Conservation (phyloP, 768 basidiomycete genomes). For the Naganishia onofrii region DNA sequence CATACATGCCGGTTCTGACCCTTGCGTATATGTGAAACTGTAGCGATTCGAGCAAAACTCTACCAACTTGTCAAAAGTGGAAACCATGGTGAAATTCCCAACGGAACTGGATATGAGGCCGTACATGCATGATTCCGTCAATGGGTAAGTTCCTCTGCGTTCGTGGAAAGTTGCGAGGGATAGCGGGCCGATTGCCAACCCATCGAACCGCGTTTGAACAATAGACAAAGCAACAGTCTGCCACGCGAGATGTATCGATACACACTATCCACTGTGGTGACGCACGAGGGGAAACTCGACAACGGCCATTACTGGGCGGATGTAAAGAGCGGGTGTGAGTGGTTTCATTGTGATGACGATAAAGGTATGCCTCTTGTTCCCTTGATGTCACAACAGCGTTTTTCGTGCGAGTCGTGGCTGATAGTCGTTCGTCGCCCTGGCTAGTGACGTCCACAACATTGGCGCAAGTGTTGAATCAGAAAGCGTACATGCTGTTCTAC, state of each 20-base stretch:
- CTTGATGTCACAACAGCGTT: neutral
- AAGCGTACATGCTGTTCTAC: constrained; percentile 93
- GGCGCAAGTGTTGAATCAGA: constrained; percentile 65
- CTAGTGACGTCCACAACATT: constrained; percentile 69
- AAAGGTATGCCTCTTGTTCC: constrained; percentile 61
- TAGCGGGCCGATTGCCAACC: no score
- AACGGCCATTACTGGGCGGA: constrained; percentile 92
- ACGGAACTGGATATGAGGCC: constrained; percentile 82
- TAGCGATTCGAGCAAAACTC: constrained; percentile 87
- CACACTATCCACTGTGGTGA: constrained; percentile 87
- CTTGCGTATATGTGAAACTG: neutral
- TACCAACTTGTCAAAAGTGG: constrained; percentile 75
- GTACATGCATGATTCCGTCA: constrained; percentile 62
- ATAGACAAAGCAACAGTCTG: constrained; percentile 52
- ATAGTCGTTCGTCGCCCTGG: neutral
- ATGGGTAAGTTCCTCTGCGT: constrained; percentile 1
- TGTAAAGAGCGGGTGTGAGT: constrained; percentile 69
- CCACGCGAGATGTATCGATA: constrained; percentile 67
- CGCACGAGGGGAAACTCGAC: constrained; percentile 89
- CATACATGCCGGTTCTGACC: no score
- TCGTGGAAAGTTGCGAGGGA: no score
- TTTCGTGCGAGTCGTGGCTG: neutral
- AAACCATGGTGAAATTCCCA: constrained; percentile 76
- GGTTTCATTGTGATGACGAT: constrained; percentile 93
- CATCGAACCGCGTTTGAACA: constrained; percentile 23